Evolutionary conservation across 345 rosid species (phyloP), one percentile per base, ranked within the genome.

Genomic region (Lumnitzera littorea): DNA sequence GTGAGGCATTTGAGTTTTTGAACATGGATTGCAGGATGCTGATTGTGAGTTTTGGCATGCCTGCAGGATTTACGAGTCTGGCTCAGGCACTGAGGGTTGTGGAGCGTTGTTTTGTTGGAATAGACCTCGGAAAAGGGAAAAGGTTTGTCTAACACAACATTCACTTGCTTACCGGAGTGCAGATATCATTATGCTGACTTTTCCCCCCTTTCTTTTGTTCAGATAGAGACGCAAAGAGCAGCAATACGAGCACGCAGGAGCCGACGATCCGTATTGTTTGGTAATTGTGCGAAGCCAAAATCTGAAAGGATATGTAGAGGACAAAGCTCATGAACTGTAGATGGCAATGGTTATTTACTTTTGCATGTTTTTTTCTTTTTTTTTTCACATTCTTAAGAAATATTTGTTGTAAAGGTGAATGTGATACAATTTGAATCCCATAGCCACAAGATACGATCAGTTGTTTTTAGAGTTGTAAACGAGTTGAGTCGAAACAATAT

Each of bases 101-200:
- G 79, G 84, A 48, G 75, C 80, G 46, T 78, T 94, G 54, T 74
- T 90, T 78, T 94, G 97, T 71, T 94, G 99, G 99, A 87, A 84
- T 66, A 84, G 74, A 69, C 65, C 79, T 72, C 82, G 13, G 2
- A 76, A 56, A 61, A 78, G 72, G 72, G 79, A 49, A 63, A 87
- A 86, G 96, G 99, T 87, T 64, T 52, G 77, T 23, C 58, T 13
- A 50, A 31, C 17, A 36, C 57, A 27, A 4, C 47, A 15, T 13
- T 24, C 16, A 14, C 17, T 16, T 48, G 31, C 50, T 50, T 48
- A 15, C 14, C 4, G 36, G 31, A 15, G 2, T 24, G 12, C 14
- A 53, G 14, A 53, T 52, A 24, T 51, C 23, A 4, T 17, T 10
- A 51, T 15, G 23, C 12, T 11, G 24, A 24, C 13, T 23, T 57